Evolutionary conservation across 1,284 basidiomycete species (phyloP).

Genomic region (Boletellus sp.): DNA sequence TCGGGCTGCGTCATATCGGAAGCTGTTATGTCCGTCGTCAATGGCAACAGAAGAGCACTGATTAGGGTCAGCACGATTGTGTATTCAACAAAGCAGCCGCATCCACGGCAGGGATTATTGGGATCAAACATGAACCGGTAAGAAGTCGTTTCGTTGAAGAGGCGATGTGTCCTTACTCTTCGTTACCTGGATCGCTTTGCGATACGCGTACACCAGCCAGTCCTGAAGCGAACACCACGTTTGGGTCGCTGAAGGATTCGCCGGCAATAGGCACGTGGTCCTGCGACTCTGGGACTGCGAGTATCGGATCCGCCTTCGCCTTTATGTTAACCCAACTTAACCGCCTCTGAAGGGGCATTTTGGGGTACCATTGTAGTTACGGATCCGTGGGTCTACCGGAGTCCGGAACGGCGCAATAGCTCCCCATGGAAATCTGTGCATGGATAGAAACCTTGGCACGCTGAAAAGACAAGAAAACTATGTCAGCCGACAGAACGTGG

Average conservation of each 20-base stretch:
- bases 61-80: background rate
- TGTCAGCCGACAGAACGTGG: background rate
- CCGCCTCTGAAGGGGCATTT: too few relatives aligned
- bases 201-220: background rate
- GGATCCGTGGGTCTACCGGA: background rate
- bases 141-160: background rate
- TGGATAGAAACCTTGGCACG: background rate
- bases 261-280: background rate
- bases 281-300: too few relatives aligned
- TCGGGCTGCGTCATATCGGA: background rate
- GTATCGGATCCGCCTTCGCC: too few relatives aligned
- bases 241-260: background rate
- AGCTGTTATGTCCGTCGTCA: background rate
- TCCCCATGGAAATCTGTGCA: background rate
- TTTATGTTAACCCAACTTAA: too few relatives aligned
- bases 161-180: background rate
- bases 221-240: background rate
- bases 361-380: too few relatives aligned
- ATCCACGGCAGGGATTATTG: background rate
- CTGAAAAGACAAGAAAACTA: too few relatives aligned
- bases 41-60: background rate
- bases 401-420: background rate
- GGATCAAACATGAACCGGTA: background rate
- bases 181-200: background rate
- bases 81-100: background rate